Evolutionary conservation across 768 basidiomycete genomes (phyloP).

Genomic region (Thelephora ganbajun): DNA sequence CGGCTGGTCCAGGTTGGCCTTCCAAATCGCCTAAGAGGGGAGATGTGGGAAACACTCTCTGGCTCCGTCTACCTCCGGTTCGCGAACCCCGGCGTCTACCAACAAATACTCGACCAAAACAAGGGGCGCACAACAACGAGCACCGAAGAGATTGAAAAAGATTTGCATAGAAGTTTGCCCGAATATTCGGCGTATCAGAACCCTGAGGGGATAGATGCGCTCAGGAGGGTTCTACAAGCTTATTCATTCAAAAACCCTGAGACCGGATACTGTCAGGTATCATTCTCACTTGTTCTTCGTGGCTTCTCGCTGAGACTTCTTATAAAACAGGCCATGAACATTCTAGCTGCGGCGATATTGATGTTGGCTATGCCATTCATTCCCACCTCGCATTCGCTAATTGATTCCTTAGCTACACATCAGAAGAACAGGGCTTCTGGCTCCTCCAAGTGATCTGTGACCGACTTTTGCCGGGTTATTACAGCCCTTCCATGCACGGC

Average conservation of each 20-base stretch:
- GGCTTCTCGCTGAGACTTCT: constrained; percentile 1
- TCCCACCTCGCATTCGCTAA: constrained; percentile 2
- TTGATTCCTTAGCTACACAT: constrained; percentile 73
- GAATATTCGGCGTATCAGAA: constrained; percentile 95
- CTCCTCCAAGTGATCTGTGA: constrained; percentile 89
- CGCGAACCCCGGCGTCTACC: constrained; percentile 73
- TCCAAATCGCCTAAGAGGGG: constrained; percentile 86
- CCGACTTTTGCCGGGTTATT: constrained; percentile 92
- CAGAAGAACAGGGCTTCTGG: constrained; percentile 98
- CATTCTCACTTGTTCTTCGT: constrained; percentile 6
- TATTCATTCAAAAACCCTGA: constrained; percentile 94
- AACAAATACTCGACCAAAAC: constrained; percentile 59
- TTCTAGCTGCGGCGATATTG: constrained; percentile 87
- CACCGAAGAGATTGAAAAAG: constrained; percentile 98
- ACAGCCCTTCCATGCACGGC: constrained; percentile 97
- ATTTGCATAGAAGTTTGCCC: constrained; percentile 87
- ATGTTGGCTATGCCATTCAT: constrained; percentile 37
- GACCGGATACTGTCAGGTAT: constrained; percentile 85
- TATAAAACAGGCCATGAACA: constrained; percentile 77
- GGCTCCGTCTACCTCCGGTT: constrained; percentile 89
- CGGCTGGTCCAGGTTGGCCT: constrained; percentile 96
- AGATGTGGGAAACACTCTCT: constrained; percentile 96
- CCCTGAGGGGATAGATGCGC: constrained; percentile 69
- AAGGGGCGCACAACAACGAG: constrained; percentile 70
- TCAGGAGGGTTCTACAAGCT: constrained; percentile 85